Percentiles rank a stretch among this genome's conserved stretches.
These are phyloP conservation scores for Pleurotus eryngii DNA, from an alignment of 768 basidiomycete genomes.

Conservation along the genomic window DNA sequence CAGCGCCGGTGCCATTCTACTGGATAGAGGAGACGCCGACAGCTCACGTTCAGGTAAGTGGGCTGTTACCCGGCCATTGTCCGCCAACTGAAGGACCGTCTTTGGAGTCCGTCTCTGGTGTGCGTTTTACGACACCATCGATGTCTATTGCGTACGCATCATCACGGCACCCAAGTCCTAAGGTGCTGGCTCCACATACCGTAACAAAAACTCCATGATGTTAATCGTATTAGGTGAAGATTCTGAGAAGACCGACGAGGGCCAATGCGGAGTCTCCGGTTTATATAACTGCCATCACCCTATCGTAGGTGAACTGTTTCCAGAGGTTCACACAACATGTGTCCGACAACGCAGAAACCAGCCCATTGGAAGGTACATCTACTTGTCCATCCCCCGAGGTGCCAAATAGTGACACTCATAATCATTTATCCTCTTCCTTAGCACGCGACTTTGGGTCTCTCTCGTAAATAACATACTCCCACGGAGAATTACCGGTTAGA, in stretches of 20 bases:
- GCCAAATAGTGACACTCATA: too few species aligned
- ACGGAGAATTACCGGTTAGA: too few species aligned
- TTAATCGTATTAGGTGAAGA: constrained; percentile 11
- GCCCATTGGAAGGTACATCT: too few species aligned
- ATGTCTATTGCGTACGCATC: constrained; percentile 79
- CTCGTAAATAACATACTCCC: too few species aligned
- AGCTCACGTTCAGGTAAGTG: constrained; percentile 13
- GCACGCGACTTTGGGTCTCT: too few species aligned
- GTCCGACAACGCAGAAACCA: too few species aligned
- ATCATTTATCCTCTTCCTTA: too few species aligned
- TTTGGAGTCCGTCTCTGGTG: constrained; percentile 70
- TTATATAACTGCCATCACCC: constrained; percentile 4
- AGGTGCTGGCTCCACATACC: constrained; percentile 36
- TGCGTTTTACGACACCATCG: constrained; percentile 78
- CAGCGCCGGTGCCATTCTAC: constrained; percentile 60
- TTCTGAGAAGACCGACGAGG: constrained; percentile 14
- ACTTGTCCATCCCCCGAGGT: too few species aligned
- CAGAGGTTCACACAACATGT: too few species aligned
- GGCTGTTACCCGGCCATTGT: neutral
- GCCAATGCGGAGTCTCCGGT: neutral
- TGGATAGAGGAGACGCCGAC: constrained; percentile 43
- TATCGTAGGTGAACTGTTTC: neutral
- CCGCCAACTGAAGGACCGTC: neutral
- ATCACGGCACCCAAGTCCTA: constrained; percentile 48
- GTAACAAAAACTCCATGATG: neutral